Conservation (phyloP, 805 yeast species). For the Grigorovia yakushimaensis region DNA sequence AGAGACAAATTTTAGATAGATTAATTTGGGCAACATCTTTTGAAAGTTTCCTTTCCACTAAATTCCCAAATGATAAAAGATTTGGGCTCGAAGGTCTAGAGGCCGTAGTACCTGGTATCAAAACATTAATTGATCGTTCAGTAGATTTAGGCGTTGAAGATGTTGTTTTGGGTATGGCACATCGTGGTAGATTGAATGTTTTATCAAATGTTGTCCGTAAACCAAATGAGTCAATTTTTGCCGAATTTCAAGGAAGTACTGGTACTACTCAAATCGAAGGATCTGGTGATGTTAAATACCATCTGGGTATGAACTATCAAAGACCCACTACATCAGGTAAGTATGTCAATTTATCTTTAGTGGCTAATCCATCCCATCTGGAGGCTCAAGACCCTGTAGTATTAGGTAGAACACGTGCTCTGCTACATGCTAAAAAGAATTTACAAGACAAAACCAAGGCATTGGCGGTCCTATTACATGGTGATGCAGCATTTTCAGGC, state of each 20-base stretch:
- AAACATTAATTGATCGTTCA: conserved; percentile 86
- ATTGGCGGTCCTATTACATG: conserved; percentile 86
- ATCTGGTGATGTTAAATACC: conserved; percentile 98
- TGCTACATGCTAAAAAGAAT: conserved; percentile 84
- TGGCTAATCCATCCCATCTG: conserved; percentile 97
- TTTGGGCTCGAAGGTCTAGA: conserved; percentile 99
- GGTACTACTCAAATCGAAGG: conserved; percentile 74
- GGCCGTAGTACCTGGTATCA: conserved; percentile 92
- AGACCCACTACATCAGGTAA: conserved; percentile 99
- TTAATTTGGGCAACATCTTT: conserved; percentile 93
- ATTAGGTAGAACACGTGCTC: conserved; percentile 94
- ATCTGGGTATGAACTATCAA: conserved; percentile 97
- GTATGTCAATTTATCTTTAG: conserved; percentile 87
- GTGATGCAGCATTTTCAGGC: conserved; percentile 98
- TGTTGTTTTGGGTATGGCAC: conserved; percentile 98
- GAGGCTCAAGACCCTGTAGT: conserved; percentile 99
- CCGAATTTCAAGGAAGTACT: conserved; percentile 83
- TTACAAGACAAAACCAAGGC: conserved; percentile 78
- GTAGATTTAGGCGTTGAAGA: conserved; percentile 92
- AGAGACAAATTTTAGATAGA: conserved; percentile 93
- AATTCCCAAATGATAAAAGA: conserved; percentile 97
- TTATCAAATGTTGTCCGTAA: conserved; percentile 96
- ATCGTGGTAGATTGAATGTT: conserved; percentile 97
- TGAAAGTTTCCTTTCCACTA: conserved; percentile 85
- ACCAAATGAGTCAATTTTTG: conserved; percentile 95